A percentile compares a stretch with the other conserved stretches of the same genome.
phyloP scores from a whole-genome alignment of 768 basidiomycete genomes.

The Pleurotus tuoliensis region DNA sequence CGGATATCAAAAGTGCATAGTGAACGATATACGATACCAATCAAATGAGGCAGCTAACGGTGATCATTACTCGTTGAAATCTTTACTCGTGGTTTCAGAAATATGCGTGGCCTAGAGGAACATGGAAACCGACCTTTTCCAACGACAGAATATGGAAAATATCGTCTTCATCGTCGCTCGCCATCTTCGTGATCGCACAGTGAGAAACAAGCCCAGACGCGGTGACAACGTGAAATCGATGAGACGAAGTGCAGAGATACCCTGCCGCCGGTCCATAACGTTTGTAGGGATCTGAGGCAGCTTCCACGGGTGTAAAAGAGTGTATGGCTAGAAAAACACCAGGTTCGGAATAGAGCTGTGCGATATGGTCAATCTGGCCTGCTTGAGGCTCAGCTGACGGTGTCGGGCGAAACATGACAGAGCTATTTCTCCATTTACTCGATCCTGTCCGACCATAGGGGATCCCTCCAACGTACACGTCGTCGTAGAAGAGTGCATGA shows the following conservation, averaged over 20 bases:
- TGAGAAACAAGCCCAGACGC: slow-evolving; percentile 9
- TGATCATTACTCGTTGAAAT: too few relatives aligned
- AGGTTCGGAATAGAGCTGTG: not conserved
- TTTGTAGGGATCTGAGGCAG: slow-evolving; percentile 9
- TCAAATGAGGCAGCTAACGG: too few relatives aligned
- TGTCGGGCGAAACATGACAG: slow-evolving; percentile 8
- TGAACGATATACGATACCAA: too few relatives aligned
- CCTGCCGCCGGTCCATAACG: slow-evolving; percentile 11
- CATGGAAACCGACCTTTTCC: not conserved
- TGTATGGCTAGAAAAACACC: slow-evolving; percentile 6
- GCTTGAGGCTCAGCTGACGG: not conserved
- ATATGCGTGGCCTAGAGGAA: too few relatives aligned
- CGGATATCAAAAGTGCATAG: too few relatives aligned
- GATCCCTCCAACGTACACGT: slow-evolving; percentile 7
- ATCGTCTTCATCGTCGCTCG: not conserved
- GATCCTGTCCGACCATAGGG: slow-evolving; percentile 10
- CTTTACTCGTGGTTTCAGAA: too few relatives aligned
- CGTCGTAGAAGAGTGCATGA: not conserved
- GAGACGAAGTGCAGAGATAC: slow-evolving; percentile 6
- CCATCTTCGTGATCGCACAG: slow-evolving; percentile 5
- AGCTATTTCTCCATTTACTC: slow-evolving; percentile 6
- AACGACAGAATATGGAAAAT: not conserved
- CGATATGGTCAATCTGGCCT: slow-evolving; percentile 4
- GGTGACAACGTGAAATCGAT: not conserved
- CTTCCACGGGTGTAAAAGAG: not conserved